Conservation (phyloP, 2,329 filamentous ascomycete genomes). For the Didymella glomerata region DNA sequence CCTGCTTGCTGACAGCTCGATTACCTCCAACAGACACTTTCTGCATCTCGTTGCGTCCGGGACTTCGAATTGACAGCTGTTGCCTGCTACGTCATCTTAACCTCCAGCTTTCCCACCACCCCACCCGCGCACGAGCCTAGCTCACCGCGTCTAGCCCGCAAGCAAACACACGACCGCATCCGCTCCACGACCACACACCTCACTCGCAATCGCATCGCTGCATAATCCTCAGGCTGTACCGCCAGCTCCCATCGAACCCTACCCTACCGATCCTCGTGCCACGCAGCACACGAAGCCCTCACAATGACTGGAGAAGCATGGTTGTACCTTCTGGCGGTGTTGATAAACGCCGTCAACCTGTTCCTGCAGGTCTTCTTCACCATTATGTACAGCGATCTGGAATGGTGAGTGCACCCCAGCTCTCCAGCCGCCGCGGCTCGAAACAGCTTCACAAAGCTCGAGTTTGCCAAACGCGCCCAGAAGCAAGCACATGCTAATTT, state of each 20-base stretch:
- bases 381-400: conserved; percentile 99
- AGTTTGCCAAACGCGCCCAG: neutral
- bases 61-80: conserved; percentile 11
- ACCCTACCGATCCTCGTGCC: conserved; percentile 25
- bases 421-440: neutral
- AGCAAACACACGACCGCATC: conserved; percentile 47
- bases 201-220: conserved; percentile 26
- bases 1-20: conserved; percentile 31
- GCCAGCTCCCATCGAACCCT: conserved; percentile 23
- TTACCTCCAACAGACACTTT: conserved; percentile 15
- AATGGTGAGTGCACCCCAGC: conserved; percentile 78
- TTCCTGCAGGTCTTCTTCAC: conserved; percentile 99
- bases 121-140: conserved; percentile 44
- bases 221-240: conserved; percentile 22
- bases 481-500: conserved; percentile 41
- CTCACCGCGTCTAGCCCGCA: conserved; percentile 45
- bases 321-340: conserved; percentile 96
- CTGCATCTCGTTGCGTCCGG: conserved; percentile 10
- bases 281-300: conserved; percentile 41
- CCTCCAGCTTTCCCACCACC: conserved; percentile 28
- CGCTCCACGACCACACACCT: conserved; percentile 29
- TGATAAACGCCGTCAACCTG: conserved; percentile 99
- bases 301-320: conserved; percentile 97
- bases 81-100: conserved; percentile 36
- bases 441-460: neutral